Evolutionary conservation across 371 early-diverging fungal genomes (phyloP).

Genomic region (Thermomucor indicae-seudaticae): DNA sequence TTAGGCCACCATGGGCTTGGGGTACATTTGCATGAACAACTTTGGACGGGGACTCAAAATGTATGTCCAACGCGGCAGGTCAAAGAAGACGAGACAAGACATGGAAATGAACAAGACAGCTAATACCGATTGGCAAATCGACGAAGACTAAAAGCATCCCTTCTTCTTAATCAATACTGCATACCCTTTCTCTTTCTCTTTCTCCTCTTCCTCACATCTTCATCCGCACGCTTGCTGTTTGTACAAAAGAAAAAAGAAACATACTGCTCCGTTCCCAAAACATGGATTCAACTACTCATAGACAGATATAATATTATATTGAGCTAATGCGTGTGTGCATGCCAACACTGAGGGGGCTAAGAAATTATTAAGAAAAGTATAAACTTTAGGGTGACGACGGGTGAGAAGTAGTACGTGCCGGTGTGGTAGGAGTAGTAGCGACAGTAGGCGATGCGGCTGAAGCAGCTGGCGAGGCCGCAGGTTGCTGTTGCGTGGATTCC

Average conservation of each 20-base stretch:
- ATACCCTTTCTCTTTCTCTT: background rate
- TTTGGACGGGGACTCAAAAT: conserved; percentile 35
- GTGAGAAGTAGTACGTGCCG: conserved; percentile 11
- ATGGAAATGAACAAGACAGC: conserved; percentile 32
- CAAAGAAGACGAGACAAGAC: conserved; percentile 21
- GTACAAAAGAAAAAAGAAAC: background rate
- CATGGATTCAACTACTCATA: too few species aligned
- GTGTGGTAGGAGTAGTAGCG: conserved; percentile 5
- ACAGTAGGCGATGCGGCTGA: conserved; percentile 8
- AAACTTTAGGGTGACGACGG: conserved; percentile 9
- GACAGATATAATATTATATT: background rate
- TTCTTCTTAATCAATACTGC: too few species aligned
- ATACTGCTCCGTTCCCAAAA: too few species aligned
- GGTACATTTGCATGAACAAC: conserved; percentile 24
- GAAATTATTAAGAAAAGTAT: background rate
- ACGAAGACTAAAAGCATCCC: conserved; percentile 21
- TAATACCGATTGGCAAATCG: conserved; percentile 35
- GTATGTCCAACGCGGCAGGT: conserved; percentile 26
- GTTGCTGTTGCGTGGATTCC: conserved; percentile 44
- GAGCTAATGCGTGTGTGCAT: too few species aligned
- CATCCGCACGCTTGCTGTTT: background rate
- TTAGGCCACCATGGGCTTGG: conserved; percentile 20
- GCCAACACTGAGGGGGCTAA: too few species aligned
- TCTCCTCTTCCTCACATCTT: background rate
- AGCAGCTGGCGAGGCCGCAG: conserved; percentile 4